Evolutionary conservation across 805 yeast species (phyloP).

Genomic region (Wickerhamiella spandovensis): DNA sequence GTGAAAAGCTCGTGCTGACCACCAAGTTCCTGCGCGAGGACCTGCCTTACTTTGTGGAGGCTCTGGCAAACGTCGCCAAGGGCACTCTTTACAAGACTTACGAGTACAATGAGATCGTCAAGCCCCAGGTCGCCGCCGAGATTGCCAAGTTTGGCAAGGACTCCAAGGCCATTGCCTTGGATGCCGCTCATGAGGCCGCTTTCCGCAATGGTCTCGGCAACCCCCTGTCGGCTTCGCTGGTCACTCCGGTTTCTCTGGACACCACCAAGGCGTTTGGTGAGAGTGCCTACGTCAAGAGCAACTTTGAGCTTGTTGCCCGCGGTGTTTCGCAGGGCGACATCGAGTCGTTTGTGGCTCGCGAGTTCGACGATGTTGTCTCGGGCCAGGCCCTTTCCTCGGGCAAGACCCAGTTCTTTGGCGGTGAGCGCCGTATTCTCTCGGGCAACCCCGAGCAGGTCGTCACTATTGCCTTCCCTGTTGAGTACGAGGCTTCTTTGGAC

Average conservation of each 20-base stretch:
- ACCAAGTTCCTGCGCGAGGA: slow-evolving; percentile 77
- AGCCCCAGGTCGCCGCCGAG: slow-evolving; percentile 65
- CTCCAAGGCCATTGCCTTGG: slow-evolving; percentile 52
- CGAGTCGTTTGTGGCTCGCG: slow-evolving; percentile 45
- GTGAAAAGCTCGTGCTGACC: slow-evolving; percentile 71
- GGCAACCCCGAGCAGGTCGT: slow-evolving; percentile 51
- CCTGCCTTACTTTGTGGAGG: slow-evolving; percentile 83
- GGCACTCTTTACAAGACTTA: slow-evolving; percentile 66
- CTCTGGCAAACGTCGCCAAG: slow-evolving; percentile 55
- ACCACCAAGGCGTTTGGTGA: slow-evolving; percentile 57
- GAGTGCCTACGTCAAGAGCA: slow-evolving; percentile 52
- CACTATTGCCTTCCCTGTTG: slow-evolving; percentile 66
- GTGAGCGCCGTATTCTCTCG: slow-evolving; percentile 50
- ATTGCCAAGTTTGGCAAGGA: slow-evolving; percentile 30
- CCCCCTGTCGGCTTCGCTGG: slow-evolving; percentile 63
- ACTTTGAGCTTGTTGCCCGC: slow-evolving; percentile 56
- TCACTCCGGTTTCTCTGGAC: slow-evolving; percentile 41
- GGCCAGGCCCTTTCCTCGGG: slow-evolving; percentile 39
- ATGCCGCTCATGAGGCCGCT: slow-evolving; percentile 63
- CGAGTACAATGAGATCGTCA: slow-evolving; percentile 69
- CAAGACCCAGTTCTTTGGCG: slow-evolving; percentile 38
- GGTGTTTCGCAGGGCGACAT: slow-evolving; percentile 68
- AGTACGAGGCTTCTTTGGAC: slow-evolving; percentile 49
- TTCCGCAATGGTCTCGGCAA: slow-evolving; percentile 84
- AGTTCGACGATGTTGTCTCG: slow-evolving; percentile 47